Percentiles rank a stretch among this genome's conserved stretches.
Evolutionary conservation across 305 asterid species (phyloP).

Genomic region (Stenogyne calaminthoides): DNA sequence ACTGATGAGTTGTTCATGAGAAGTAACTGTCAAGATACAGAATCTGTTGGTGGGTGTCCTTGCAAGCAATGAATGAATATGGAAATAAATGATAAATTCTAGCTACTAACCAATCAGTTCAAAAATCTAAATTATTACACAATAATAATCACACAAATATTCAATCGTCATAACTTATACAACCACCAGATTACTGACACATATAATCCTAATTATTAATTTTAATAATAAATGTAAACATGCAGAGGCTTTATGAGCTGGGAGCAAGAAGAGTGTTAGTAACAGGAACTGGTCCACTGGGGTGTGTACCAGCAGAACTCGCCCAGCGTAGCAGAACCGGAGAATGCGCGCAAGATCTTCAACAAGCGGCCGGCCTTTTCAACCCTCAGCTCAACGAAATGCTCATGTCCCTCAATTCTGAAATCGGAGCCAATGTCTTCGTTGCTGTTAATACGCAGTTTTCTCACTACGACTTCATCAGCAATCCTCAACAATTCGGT

Average conservation of each 20-base stretch:
- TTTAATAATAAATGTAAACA: no score
- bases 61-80: conserved; percentile 23
- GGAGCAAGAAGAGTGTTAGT: conserved; percentile 58
- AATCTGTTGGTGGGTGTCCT: conserved; percentile 29
- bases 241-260: conserved; percentile 44
- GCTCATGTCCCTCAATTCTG: conserved; percentile 43
- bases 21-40: neutral
- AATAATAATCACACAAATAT: neutral
- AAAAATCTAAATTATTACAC: neutral
- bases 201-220: no score
- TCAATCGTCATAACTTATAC: neutral
- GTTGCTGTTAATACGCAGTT: conserved; percentile 53
- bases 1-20: neutral
- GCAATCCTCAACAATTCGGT: conserved; percentile 54
- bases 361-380: conserved; percentile 52
- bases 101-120: neutral
- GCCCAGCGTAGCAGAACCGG: conserved; percentile 60
- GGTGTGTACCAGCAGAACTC: conserved; percentile 66
- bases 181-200: neutral
- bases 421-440: conserved; percentile 45
- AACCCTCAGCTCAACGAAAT: conserved; percentile 58
- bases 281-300: conserved; percentile 70
- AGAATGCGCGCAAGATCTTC: conserved; percentile 51
- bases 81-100: neutral
- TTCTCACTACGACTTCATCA: conserved; percentile 45